A percentile compares a stretch with the other conserved stretches of the same genome.
Evolutionary conservation across 1,284 basidiomycete genomes (phyloP).

Genomic region (Fistulinella staudtii): DNA sequence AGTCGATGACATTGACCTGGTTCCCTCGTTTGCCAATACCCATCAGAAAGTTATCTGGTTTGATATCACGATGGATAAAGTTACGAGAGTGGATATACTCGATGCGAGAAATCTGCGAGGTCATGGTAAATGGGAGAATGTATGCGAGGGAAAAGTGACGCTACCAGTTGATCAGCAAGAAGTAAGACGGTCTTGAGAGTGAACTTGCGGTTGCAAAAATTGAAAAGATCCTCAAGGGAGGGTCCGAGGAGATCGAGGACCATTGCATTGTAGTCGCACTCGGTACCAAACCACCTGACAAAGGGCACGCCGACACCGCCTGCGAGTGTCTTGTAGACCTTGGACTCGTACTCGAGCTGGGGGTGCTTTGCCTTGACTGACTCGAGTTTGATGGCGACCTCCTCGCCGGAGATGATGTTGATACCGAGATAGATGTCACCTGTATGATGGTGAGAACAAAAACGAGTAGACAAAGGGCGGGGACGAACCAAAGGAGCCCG

Average conservation of each 20-base stretch:
- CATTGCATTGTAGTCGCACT: slow-evolving; percentile 99
- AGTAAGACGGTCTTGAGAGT: slow-evolving; percentile 95
- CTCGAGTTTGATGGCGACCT: slow-evolving; percentile 99
- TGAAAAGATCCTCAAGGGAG: slow-evolving; percentile 98
- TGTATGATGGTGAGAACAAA: slow-evolving; percentile 29
- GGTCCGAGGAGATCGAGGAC: slow-evolving; percentile 97
- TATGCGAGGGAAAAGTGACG: slow-evolving; percentile 24
- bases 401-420: slow-evolving; percentile 99
- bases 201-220: slow-evolving; percentile 99
- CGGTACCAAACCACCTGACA: slow-evolving; percentile 97
- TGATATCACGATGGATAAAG: slow-evolving; percentile 99
- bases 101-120: slow-evolving; percentile 86
- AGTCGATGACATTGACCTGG: slow-evolving; percentile 99
- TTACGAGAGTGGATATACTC: slow-evolving; percentile 99
- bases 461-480: background rate
- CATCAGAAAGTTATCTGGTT: slow-evolving; percentile 99
- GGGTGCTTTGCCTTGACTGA: slow-evolving; percentile 99
- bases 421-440: slow-evolving; percentile 99
- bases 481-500: slow-evolving; percentile 90
- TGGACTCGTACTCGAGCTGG: slow-evolving; percentile 99
- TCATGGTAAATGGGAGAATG: background rate
- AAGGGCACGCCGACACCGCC: slow-evolving; percentile 99
- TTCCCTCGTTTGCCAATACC: slow-evolving; percentile 99
- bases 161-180: slow-evolving; percentile 93
- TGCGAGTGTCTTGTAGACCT: slow-evolving; percentile 95